Percentiles rank a stretch among this genome's conserved stretches.
Conservation (phyloP, 2,329 filamentous ascomycete species). For the Cytospora chrysosperma region DNA sequence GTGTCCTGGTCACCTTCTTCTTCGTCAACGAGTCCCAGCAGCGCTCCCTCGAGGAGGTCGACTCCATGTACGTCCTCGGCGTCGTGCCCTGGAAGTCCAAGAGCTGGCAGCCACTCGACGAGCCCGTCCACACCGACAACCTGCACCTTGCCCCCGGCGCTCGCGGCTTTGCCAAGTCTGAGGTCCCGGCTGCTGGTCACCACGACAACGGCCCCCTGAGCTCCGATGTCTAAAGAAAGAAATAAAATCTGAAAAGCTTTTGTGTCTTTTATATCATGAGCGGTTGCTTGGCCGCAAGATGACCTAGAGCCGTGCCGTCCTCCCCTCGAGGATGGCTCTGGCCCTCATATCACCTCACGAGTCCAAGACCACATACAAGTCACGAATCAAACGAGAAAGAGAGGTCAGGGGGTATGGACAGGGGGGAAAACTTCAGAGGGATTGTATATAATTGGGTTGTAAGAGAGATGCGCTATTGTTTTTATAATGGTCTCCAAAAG, state of each 20-base stretch:
- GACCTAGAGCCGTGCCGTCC: not conserved
- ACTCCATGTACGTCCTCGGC: conserved; percentile 61
- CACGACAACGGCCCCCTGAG: conserved; percentile 15
- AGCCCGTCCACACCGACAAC: conserved; percentile 22
- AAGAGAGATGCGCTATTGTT: conserved; percentile 2
- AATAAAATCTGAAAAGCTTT: no score
- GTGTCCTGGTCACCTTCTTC: conserved; percentile 60
- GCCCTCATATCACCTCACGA: not conserved
- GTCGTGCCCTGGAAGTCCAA: conserved; percentile 57
- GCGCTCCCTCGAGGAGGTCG: conserved; percentile 65
- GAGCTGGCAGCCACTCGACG: conserved; percentile 39
- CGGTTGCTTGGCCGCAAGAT: not conserved
- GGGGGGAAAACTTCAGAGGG: not conserved
- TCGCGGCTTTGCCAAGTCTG: conserved; percentile 20
- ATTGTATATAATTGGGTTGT: conserved; percentile 10
- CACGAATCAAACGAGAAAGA: not conserved
- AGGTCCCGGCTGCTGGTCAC: conserved; percentile 19
- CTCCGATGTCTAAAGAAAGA: conserved; percentile 11
- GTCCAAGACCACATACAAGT: not conserved
- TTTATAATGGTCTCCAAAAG: conserved; percentile 17
- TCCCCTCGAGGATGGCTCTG: not conserved
- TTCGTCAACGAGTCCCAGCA: conserved; percentile 64
- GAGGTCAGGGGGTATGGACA: not conserved
- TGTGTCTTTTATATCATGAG: no score
- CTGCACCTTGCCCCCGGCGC: conserved; percentile 22